Evolutionary conservation across 2,329 filamentous ascomycete species (phyloP).

Genomic region (Paraconiothyrium brasiliense): DNA sequence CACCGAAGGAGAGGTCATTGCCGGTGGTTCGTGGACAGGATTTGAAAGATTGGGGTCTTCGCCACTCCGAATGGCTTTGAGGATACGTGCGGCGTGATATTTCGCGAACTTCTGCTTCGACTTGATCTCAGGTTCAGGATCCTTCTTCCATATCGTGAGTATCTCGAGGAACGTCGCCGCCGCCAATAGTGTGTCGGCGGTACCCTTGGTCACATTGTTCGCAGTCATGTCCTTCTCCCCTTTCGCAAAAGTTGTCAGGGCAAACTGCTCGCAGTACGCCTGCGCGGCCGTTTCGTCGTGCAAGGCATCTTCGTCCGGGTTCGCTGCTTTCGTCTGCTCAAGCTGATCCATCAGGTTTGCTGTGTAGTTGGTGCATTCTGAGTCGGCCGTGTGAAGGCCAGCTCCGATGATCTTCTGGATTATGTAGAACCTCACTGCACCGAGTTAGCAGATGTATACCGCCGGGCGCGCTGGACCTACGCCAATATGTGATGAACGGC

Average conservation of each 20-base stretch:
- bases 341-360: conserved; percentile 88
- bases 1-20: conserved; percentile 48
- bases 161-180: conserved; percentile 92
- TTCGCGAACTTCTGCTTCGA: conserved; percentile 97
- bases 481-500: conserved; percentile 94
- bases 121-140: conserved; percentile 75
- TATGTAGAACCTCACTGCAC: conserved; percentile 66
- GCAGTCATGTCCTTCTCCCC: conserved; percentile 84
- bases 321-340: conserved; percentile 79
- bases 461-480: conserved; percentile 63
- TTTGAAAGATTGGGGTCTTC: conserved; percentile 93
- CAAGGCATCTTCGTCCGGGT: conserved; percentile 82
- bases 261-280: conserved; percentile 95
- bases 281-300: conserved; percentile 85
- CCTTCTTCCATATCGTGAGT: conserved; percentile 79
- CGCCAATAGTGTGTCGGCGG: conserved; percentile 91
- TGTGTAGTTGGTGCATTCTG: conserved; percentile 83
- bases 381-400: conserved; percentile 78
- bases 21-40: conserved; percentile 68
- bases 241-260: conserved; percentile 83
- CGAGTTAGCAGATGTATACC: conserved; percentile 26
- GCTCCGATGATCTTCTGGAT: conserved; percentile 89
- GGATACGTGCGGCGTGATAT: conserved; percentile 90
- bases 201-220: conserved; percentile 89
- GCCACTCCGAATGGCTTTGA: conserved; percentile 88